Evolutionary conservation across 495 filamentous ascomycete genomes (phyloP), one percentile per base, ranked within the genome.

Genomic region (Paragyromitra xinjiangensis): DNA sequence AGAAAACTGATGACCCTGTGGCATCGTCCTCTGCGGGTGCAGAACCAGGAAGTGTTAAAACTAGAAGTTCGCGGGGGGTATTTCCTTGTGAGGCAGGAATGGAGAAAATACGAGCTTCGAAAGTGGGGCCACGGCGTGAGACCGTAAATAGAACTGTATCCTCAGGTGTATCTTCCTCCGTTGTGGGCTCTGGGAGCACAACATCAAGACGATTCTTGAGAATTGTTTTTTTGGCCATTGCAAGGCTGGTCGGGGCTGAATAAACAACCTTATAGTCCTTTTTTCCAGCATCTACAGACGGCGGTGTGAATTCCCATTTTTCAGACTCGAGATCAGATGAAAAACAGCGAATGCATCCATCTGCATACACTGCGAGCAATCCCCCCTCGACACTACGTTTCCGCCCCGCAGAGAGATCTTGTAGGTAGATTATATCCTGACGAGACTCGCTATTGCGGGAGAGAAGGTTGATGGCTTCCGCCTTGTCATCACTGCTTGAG

Each of bases 151-250:
- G 67, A 29, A 82, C 29, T 19, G 70, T 64, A n/a, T 66, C 67
- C 55, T 78, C 78, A 7, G 69, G 42, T 26, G 19, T 19, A 9
- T 70, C 68, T 22, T 53, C 68, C 16, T 64, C 68, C 14, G 51
- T 2, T 22, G 58, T 19, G 26, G 73, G 29, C 40, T 39, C 58
- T 19, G 73, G 79, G 8, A 82, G 44, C 44, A 75, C 26, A 63
- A 82, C 29, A 69, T 82, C 77, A 19, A 71, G 61, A 9, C 81
- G 78, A 59, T 76, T 75, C 29, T 69, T 82, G 55, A 82, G 64
- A 1, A 82, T 39, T 45, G 81, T 59, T 29, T 82, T 82, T 14
- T 68, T 68, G 3, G 71, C 81, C 40, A 71, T 70, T 1, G 24
- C 22, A 6, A 79, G 42, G 12, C 61, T 82, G 0, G 81, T 70